Evolutionary conservation across 352 stramenopile species (phyloP).

Genomic region (Pythium sp.): DNA sequence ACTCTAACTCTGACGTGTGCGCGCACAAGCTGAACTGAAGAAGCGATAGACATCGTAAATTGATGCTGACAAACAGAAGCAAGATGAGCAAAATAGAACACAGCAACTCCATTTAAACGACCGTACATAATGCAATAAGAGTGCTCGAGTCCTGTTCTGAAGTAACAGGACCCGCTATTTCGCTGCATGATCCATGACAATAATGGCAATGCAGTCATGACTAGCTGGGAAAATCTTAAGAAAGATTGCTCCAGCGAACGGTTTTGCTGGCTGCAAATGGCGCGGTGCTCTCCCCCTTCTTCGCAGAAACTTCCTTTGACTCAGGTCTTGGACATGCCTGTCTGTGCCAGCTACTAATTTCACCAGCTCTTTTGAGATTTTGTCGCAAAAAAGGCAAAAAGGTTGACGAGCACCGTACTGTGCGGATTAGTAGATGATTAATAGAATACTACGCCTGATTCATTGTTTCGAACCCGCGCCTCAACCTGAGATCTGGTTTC

Average conservation of each 20-base stretch:
- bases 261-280: neutral
- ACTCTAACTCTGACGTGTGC: neutral
- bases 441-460: neutral
- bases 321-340: neutral
- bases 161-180: neutral
- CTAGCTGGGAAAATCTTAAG: too few relatives aligned
- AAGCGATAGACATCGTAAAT: neutral
- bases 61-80: too few relatives aligned
- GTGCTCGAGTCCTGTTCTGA: neutral
- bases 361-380: neutral
- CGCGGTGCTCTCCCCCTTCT: neutral
- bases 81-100: neutral
- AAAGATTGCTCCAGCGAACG: too few relatives aligned
- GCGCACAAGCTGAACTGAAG: neutral
- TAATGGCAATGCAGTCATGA: too few relatives aligned
- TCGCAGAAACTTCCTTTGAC: slow-evolving; percentile 7
- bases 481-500: neutral
- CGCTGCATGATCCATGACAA: neutral
- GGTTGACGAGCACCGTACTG: neutral
- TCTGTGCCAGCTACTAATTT: neutral
- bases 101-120: neutral
- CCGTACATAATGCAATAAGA: neutral
- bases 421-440: neutral
- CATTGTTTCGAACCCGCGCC: neutral
- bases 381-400: neutral